Evolutionary conservation across 164 flowering plant genomes (phyloP).

Genomic region (Stephania yunnanensis): DNA sequence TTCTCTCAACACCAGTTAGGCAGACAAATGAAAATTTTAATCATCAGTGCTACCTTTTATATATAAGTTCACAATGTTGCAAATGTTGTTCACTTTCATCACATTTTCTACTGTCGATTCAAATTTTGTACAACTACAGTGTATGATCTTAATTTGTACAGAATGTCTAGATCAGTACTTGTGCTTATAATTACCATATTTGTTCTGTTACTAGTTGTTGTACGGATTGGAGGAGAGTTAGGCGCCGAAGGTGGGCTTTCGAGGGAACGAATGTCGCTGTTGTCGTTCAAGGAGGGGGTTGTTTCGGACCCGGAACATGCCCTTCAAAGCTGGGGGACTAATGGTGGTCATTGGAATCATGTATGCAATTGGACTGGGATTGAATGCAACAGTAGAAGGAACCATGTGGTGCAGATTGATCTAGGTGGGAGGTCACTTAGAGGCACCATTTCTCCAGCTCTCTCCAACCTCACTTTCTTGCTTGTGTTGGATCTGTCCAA

Average conservation of each 20-base stretch:
- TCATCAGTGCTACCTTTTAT: neutral
- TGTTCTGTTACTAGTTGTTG: conserved; percentile 13
- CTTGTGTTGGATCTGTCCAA: conserved; percentile 57
- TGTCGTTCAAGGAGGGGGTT: conserved; percentile 48
- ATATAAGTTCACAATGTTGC: neutral
- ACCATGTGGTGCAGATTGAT: conserved; percentile 44
- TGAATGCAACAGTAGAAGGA: conserved; percentile 30
- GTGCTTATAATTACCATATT: conserved; percentile 17
- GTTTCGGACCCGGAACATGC: conserved; percentile 42
- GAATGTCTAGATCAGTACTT: neutral
- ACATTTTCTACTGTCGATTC: neutral
- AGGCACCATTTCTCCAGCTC: conserved; percentile 62
- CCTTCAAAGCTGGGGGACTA: conserved; percentile 46
- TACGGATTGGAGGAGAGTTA: conserved; percentile 7
- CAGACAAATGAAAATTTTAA: neutral
- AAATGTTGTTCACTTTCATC: neutral
- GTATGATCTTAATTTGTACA: neutral
- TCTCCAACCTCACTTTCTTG: conserved; percentile 46
- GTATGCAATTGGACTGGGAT: conserved; percentile 79
- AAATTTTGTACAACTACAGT: neutral
- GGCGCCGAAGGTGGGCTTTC: conserved; percentile 3
- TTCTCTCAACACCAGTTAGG: conserved; percentile 61
- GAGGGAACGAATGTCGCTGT: conserved; percentile 44
- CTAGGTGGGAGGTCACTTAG: conserved; percentile 41
- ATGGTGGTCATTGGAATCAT: conserved; percentile 13